Percentiles rank a stretch among this genome's conserved stretches.
Evolutionary conservation across 2,329 filamentous ascomycete genomes (phyloP).

Genomic region (Colletotrichum siamense): DNA sequence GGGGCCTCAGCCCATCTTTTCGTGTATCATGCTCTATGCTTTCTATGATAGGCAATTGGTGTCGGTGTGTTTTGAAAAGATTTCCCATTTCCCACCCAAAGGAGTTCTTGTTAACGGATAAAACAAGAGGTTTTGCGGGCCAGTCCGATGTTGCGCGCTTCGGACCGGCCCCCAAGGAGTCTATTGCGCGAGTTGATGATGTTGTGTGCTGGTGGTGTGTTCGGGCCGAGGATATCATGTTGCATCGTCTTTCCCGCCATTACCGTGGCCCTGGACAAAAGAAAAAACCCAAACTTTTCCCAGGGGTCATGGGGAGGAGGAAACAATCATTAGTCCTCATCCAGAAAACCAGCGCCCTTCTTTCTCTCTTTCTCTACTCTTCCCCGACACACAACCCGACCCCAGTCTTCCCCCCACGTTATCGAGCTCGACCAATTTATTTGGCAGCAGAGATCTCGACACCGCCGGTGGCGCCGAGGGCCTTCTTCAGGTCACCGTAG

Average conservation of each 20-base stretch:
- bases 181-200: slow-evolving; percentile 5
- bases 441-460: slow-evolving; percentile 67
- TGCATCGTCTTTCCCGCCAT: slow-evolving; percentile 9
- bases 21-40: slow-evolving; percentile 27
- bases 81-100: slow-evolving; percentile 14
- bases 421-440: slow-evolving; percentile 31
- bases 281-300: slow-evolving; percentile 1
- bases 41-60: slow-evolving; percentile 24
- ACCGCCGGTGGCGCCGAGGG: slow-evolving; percentile 74
- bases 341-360: slow-evolving; percentile 9
- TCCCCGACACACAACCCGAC: background rate
- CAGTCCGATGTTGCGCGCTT: slow-evolving; percentile 8
- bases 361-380: background rate
- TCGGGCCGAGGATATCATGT: slow-evolving; percentile 15
- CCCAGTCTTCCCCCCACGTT: background rate
- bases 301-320: background rate
- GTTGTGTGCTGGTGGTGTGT: background rate
- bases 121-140: slow-evolving; percentile 15
- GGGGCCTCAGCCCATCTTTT: slow-evolving; percentile 22
- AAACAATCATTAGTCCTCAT: background rate
- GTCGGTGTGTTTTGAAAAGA: slow-evolving; percentile 3
- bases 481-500: slow-evolving; percentile 72
- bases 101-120: slow-evolving; percentile 14
- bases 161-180: background rate
- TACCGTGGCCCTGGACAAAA: background rate